Base-by-base conservation (phyloP, 495 filamentous ascomycete species). In the Lentithecium fluviatile region DNA sequence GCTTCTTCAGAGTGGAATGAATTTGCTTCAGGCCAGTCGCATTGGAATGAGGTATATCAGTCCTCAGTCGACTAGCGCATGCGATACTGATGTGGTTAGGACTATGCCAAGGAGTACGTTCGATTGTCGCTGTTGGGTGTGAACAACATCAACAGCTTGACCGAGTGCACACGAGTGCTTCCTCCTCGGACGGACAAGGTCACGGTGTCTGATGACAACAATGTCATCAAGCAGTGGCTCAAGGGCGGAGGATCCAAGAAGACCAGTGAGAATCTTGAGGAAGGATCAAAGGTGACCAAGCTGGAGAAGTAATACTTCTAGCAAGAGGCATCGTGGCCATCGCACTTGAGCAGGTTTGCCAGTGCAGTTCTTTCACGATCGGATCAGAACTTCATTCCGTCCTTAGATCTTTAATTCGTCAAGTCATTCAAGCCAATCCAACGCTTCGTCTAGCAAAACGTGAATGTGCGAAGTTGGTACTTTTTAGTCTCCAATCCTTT, bases 141-240 rank as follows among this genome's bases (percentile, higher is more conserved):
- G 0, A 74, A 77, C 45, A 76, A 73, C 55, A 76, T 77, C 70
- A 78, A 78, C 68, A 60, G 59, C 24, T 57, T 78, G 20, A 71
- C 55, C 7, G 76, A 78, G 47, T 78, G 76, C 70, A 74, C 74
- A 1, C 67, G 69, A 26, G 71, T 67, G 19, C 62, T 78, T 6
- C 76, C 76, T n/a, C 37, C 66, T 7, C 36, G 36, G 8, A 38
- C 36, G 36, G 36, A 38, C 15, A 38, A 38, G 36, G 36, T 38
- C 7, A 38, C 36, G 8, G 15, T 38, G 8, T 38, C 36, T 7
- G 36, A 38, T 38, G 36, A 38, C 15, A 38, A 38, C 15, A 15
- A 7, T 38, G 36, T 38, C 8, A 38, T 38, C 15, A 38, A 38
- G 36, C 15, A 7, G 15, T 38, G 36, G 36, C 36, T 38, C 36